These are phyloP conservation scores for Annona squamosa DNA, from an alignment of 164 flowering plant species.

Conservation along the genomic window DNA sequence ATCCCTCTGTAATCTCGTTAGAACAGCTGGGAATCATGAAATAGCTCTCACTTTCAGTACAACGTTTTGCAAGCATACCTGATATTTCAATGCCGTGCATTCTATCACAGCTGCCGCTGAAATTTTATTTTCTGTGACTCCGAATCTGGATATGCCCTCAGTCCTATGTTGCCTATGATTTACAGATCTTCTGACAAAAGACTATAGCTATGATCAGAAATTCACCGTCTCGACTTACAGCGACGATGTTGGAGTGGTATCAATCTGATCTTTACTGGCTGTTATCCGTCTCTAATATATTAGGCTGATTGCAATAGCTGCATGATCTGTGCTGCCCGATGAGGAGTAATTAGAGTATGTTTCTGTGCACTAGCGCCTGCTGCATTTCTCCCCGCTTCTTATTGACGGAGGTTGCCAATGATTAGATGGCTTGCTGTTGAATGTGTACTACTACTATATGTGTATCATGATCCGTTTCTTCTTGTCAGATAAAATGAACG, in stretches of 20 bases:
- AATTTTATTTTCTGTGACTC: not conserved
- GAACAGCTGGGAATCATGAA: not conserved
- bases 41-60: not conserved
- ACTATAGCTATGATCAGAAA: conserved; percentile 31
- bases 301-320: not conserved
- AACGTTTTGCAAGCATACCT: not conserved
- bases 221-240: conserved; percentile 21
- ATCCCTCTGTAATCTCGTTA: not conserved
- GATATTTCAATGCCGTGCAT: not conserved
- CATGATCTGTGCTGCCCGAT: too few species aligned
- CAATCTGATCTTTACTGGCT: not conserved
- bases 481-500: too few species aligned
- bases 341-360: too few species aligned
- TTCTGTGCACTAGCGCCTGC: too few species aligned
- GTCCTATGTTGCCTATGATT: conserved; percentile 2
- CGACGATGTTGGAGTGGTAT: conserved; percentile 21
- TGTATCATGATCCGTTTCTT: too few species aligned
- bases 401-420: too few species aligned
- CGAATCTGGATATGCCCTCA: not conserved
- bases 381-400: too few species aligned
- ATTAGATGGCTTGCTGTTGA: too few species aligned
- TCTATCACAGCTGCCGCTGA: not conserved
- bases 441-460: too few species aligned
- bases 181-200: conserved; percentile 32
- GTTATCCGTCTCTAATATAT: not conserved